Percentiles rank a stretch among this genome's conserved stretches.
These are phyloP conservation scores for Lithohypha guttulata DNA, from an alignment of 2,329 filamentous ascomycete genomes.

Conservation along the genomic window DNA sequence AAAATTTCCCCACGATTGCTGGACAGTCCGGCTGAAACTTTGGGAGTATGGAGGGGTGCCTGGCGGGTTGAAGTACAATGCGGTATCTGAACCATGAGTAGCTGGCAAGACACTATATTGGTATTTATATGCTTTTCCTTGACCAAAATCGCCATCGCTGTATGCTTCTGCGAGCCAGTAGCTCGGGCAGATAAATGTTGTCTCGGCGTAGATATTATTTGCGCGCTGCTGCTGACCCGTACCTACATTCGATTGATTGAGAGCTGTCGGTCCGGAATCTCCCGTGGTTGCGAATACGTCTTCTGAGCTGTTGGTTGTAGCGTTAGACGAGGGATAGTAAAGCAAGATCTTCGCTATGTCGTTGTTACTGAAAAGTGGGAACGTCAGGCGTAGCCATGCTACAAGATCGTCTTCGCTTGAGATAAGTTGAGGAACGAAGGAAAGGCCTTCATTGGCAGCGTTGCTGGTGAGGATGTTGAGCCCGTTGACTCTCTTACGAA, in stretches of 20 bases:
- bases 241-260: constrained; percentile 40
- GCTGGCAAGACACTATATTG: constrained; percentile 43
- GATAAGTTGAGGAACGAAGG: constrained; percentile 38
- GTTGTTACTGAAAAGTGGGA: constrained; percentile 31
- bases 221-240: constrained; percentile 47
- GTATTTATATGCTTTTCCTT: constrained; percentile 38
- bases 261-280: constrained; percentile 33
- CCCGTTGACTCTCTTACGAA: constrained; percentile 30
- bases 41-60: constrained; percentile 21
- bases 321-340: constrained; percentile 29
- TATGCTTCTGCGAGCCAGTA: constrained; percentile 45
- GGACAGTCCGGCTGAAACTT: constrained; percentile 31
- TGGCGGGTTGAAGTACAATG: constrained; percentile 14
- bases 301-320: constrained; percentile 18
- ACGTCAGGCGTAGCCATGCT: constrained; percentile 31
- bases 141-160: constrained; percentile 37
- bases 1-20: constrained; percentile 39
- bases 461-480: constrained; percentile 31
- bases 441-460: constrained; percentile 42
- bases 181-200: constrained; percentile 45
- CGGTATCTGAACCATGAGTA: constrained; percentile 42
- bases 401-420: constrained; percentile 32
- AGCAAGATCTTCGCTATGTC: constrained; percentile 31
- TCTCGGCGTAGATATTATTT: constrained; percentile 44
- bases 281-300: constrained; percentile 32